phyloP scores from a whole-genome alignment of 2,329 filamentous ascomycete species.

The Bipolaris cookei region DNA sequence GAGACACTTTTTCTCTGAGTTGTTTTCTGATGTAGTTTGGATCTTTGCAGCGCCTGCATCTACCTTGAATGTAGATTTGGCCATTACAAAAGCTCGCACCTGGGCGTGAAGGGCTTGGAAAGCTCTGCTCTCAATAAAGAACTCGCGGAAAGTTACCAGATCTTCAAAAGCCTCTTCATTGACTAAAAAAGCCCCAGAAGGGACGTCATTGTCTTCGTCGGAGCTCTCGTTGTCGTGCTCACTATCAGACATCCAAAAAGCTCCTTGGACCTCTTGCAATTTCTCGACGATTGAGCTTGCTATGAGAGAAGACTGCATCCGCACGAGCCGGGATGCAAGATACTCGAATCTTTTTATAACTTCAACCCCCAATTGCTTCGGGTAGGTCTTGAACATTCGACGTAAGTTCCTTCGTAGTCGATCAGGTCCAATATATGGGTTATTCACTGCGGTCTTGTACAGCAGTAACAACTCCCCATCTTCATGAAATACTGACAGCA shows the following conservation, averaged over 20 bases:
- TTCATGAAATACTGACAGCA: slow-evolving; percentile 9
- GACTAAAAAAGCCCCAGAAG: neutral
- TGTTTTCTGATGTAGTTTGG: neutral
- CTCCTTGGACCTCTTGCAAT: neutral
- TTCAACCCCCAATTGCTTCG: slow-evolving; percentile 1
- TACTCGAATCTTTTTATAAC: slow-evolving; percentile 7
- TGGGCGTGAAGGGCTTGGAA: slow-evolving; percentile 15
- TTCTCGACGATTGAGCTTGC: slow-evolving; percentile 15
- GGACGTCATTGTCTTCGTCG: slow-evolving; percentile 12
- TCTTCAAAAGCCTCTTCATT: slow-evolving; percentile 20
- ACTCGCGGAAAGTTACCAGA: slow-evolving; percentile 18
- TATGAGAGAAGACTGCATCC: slow-evolving; percentile 9
- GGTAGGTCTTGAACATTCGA: slow-evolving; percentile 11
- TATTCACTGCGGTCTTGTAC: slow-evolving; percentile 3
- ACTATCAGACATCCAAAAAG: too few relatives aligned
- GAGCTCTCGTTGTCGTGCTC: slow-evolving; percentile 8
- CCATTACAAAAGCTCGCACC: slow-evolving; percentile 16
- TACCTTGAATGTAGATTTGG: neutral
- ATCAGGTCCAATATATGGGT: slow-evolving; percentile 7
- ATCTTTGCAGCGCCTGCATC: neutral
- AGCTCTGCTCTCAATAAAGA: slow-evolving; percentile 20
- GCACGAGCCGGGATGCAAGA: slow-evolving; percentile 13
- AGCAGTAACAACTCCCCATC: slow-evolving; percentile 7
- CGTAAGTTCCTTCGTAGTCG: slow-evolving; percentile 10
- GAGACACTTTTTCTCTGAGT: neutral